Percentiles rank a stretch among this genome's conserved stretches.
Conservation (phyloP, 345 rosid genomes). For the Gossypium longicalyx region DNA sequence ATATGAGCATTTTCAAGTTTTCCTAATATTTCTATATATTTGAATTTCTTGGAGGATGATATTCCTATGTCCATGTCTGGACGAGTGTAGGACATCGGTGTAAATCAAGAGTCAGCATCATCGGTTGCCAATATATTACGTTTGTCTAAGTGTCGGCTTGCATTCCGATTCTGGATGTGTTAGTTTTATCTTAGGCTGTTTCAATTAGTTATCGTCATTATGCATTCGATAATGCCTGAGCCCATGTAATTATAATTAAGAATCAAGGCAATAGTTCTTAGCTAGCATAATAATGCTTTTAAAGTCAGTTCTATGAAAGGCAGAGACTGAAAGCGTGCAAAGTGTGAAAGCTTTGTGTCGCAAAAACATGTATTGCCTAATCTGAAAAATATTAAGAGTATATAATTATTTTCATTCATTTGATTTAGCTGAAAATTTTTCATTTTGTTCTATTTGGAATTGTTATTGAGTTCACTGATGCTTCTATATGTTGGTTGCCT, state of each 20-base stretch:
- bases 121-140: neutral
- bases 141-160: neutral
- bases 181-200: neutral
- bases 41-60: neutral
- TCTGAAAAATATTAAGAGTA: neutral
- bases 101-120: neutral
- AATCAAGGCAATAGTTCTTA: neutral
- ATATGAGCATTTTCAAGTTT: neutral
- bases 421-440: neutral
- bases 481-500: neutral
- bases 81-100: neutral
- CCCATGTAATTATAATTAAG: neutral
- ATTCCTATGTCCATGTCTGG: neutral
- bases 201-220: neutral
- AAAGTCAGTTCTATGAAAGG: neutral
- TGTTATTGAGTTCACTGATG: neutral
- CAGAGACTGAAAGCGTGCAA: neutral
- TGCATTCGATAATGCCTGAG: neutral
- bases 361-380: neutral
- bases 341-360: neutral
- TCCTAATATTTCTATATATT: neutral
- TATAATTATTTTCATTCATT: neutral
- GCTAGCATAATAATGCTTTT: neutral
- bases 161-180: neutral
- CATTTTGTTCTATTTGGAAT: neutral